Percentiles rank a stretch among this genome's conserved stretches.
Evolutionary conservation across 805 yeast species (phyloP).

Genomic region (Ogataea ganodermae): DNA sequence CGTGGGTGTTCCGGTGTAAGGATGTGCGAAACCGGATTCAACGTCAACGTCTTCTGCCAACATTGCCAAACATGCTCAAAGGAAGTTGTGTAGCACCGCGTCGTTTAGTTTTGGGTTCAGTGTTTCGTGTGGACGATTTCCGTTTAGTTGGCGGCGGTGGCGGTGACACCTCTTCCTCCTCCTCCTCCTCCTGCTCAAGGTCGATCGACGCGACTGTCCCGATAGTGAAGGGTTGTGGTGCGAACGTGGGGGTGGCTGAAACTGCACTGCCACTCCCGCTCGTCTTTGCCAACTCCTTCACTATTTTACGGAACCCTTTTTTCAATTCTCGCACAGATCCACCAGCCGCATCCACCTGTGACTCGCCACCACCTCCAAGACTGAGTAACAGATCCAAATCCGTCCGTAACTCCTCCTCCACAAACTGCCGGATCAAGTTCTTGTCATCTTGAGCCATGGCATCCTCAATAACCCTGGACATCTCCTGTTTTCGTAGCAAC

Average conservation of each 20-base stretch:
- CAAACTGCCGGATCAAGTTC: slow-evolving; percentile 62
- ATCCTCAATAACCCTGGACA: slow-evolving; percentile 68
- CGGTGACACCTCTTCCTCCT: background rate
- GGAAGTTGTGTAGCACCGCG: slow-evolving; percentile 5
- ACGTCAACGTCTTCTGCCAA: slow-evolving; percentile 24
- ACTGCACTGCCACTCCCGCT: background rate
- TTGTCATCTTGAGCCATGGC: slow-evolving; percentile 86
- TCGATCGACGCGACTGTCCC: slow-evolving; percentile 2
- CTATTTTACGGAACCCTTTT: slow-evolving; percentile 32
- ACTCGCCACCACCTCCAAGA: slow-evolving; percentile 44
- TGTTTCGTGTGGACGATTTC: background rate
- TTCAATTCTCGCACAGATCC: slow-evolving; percentile 26
- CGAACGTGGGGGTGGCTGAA: background rate
- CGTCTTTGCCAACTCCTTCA: slow-evolving; percentile 25
- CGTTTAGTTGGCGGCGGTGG: background rate
- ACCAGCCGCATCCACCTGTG: slow-evolving; percentile 16
- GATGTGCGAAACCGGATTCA: background rate
- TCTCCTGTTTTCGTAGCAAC: slow-evolving; percentile 72
- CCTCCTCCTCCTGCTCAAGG: background rate
- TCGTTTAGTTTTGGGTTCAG: background rate
- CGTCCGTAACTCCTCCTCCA: slow-evolving; percentile 54
- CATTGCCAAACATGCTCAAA: slow-evolving; percentile 15
- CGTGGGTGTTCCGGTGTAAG: slow-evolving; percentile 3
- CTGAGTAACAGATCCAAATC: slow-evolving; percentile 52
- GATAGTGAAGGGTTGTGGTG: background rate